Evolutionary conservation across 2,329 filamentous ascomycete species (phyloP), one percentile per base, ranked within the genome.

Genomic region (Pseudohalonectria lignicola): DNA sequence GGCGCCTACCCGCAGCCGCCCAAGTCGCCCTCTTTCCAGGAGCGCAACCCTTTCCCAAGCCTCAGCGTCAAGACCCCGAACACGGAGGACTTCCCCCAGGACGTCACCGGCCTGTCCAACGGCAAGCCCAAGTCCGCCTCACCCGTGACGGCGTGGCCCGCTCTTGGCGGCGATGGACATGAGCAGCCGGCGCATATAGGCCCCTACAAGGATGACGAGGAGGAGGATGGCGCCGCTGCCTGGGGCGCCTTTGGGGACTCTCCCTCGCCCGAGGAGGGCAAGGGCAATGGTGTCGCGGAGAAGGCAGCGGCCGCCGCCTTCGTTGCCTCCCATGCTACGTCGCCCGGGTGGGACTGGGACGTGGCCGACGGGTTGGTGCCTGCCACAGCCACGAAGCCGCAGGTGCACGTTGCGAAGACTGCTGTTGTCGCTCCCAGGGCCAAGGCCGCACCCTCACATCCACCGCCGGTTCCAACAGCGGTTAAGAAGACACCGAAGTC

Each of bases 241-340:
- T 75, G 71, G 72, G 63, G 57, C 11, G 59, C 62, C n/a, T 72
- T 71, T 55, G 64, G 71, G 38, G 63, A 70, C 36, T 54, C n/a
- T n/a, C n/a, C 62, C 5, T 56, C 64, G 6, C 38, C 40, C 18
- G 39, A 41, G n/a, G n/a, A n/a, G n/a, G n/a, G n/a, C n/a, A n/a
- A n/a, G n/a, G n/a, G n/a, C n/a, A n/a, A n/a, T n/a, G n/a, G n/a
- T n/a, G n/a, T n/a, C n/a, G n/a, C n/a, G n/a, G n/a, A n/a, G n/a
- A n/a, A n/a, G 4, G 8, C 21, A 28, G 12, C 12, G 13, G 18
- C 5, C 15, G 3, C 19, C 20, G 18, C 29, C 39, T 7, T n/a
- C n/a, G n/a, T n/a, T n/a, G n/a, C n/a, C n/a, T n/a, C n/a, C n/a
- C n/a, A n/a, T n/a, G n/a, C n/a, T n/a, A n/a, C n/a, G n/a, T n/a